These are phyloP conservation scores for Escallonia herrerae DNA, from an alignment of 129 eudicot species.

Conservation along the genomic window DNA sequence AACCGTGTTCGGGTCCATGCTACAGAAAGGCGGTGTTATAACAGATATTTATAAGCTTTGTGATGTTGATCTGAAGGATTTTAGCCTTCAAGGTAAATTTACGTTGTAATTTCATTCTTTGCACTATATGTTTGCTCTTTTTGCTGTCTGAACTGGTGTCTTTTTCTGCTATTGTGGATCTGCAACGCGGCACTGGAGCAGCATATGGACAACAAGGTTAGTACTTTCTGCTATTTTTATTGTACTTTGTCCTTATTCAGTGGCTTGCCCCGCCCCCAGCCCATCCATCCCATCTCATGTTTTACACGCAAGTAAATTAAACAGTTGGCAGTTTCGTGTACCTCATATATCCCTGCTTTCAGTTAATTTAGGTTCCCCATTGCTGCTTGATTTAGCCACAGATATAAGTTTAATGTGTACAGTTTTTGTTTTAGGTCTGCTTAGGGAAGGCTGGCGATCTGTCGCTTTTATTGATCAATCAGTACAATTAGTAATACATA, in stretches of 20 bases:
- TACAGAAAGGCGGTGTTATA: conserved; percentile 79
- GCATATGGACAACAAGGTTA: conserved; percentile 83
- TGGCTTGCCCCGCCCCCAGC: neutral
- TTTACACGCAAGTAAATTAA: no score
- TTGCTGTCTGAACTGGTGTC: conserved; percentile 24
- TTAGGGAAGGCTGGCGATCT: no score
- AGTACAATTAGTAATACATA: no score
- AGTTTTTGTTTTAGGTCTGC: no score
- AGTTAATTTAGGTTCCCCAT: no score
- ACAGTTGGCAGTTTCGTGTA: no score
- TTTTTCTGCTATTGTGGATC: conserved; percentile 13
- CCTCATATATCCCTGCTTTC: no score
- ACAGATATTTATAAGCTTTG: conserved; percentile 85
- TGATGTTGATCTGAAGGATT: conserved; percentile 92
- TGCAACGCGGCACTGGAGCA: conserved; percentile 32
- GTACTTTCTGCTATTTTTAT: neutral
- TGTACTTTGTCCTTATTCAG: neutral
- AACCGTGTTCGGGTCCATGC: conserved; percentile 65
- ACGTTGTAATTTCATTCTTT: neutral
- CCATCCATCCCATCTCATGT: no score
- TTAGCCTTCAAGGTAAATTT: conserved; percentile 73
- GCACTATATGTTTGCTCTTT: conserved; percentile 1
- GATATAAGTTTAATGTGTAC: no score
- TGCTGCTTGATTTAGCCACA: no score
- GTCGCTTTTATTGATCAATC: no score